Percentiles rank a stretch among this genome's conserved stretches.
These are phyloP conservation scores for Moricandia moricandioides DNA, from an alignment of 345 rosid species.

Conservation along the genomic window DNA sequence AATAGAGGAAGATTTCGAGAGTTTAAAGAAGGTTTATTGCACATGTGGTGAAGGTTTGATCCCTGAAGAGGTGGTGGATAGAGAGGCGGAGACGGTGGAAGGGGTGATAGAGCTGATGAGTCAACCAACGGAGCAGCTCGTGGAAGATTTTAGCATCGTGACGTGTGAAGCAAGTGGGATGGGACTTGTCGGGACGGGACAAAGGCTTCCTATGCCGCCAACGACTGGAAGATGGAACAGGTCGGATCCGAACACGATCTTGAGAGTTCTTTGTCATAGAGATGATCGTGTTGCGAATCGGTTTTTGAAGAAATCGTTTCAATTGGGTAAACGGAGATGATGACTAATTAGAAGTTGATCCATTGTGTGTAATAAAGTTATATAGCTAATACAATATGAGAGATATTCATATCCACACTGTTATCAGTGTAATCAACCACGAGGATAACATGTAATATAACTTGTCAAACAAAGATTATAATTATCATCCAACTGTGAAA, in stretches of 20 bases:
- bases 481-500: neutral
- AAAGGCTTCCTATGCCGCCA: conserved; percentile 72
- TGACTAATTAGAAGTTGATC: neutral
- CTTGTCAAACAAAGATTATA: neutral
- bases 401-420: neutral
- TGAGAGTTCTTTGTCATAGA: conserved; percentile 72
- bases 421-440: neutral
- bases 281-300: conserved; percentile 60
- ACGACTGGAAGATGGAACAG: conserved; percentile 76
- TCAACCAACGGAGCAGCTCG: conserved; percentile 60
- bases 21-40: conserved; percentile 59
- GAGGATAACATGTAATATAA: neutral
- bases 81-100: conserved; percentile 66
- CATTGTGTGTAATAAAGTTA: neutral
- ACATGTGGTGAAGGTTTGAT: conserved; percentile 74
- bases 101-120: conserved; percentile 71
- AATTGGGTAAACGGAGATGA: conserved; percentile 64
- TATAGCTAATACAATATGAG: too few relatives aligned
- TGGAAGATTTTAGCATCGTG: conserved; percentile 68
- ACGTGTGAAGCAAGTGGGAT: conserved; percentile 57
- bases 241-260: conserved; percentile 77
- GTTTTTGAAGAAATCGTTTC: conserved; percentile 72
- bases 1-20: conserved; percentile 65
- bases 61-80: conserved; percentile 54
- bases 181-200: conserved; percentile 45